A percentile compares a stretch with the other conserved stretches of the same genome.
Evolutionary conservation across 1,139 yeast genomes (phyloP).

Genomic region (Geotrichum bryndzae): DNA sequence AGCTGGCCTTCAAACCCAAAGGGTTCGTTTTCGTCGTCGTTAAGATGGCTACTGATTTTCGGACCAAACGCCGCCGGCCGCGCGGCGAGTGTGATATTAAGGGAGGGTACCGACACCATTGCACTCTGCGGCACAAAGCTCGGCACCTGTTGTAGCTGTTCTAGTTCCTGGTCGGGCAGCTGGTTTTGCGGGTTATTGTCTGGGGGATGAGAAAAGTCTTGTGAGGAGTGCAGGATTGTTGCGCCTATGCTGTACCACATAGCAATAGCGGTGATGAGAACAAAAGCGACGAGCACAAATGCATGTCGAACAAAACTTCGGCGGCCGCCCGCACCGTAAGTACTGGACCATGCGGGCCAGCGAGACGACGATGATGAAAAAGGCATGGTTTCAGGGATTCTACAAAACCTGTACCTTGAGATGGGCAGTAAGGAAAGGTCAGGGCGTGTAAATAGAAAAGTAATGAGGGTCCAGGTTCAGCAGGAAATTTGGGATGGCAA

Average conservation of each 20-base stretch:
- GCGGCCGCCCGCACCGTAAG: neutral
- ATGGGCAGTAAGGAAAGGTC: neutral
- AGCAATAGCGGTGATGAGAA: slow-evolving; percentile 1
- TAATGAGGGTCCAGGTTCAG: neutral
- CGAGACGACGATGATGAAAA: neutral
- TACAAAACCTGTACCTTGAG: neutral
- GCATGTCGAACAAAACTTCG: neutral
- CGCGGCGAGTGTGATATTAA: slow-evolving; percentile 30
- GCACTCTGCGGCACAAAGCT: slow-evolving; percentile 30
- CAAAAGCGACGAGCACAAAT: neutral
- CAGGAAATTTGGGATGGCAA: neutral
- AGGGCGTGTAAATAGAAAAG: neutral
- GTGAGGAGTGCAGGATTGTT: neutral
- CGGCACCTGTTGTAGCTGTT: slow-evolving; percentile 18
- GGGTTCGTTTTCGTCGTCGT: neutral
- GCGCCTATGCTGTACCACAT: neutral
- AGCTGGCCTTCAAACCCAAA: neutral
- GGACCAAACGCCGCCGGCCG: slow-evolving; percentile 38
- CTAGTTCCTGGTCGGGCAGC: neutral
- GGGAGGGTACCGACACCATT: slow-evolving; percentile 25
- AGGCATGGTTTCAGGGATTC: neutral
- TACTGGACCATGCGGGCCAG: neutral
- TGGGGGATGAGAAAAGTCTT: neutral
- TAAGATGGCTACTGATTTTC: slow-evolving; percentile 21
- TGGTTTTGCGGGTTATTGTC: neutral